Percentiles rank a stretch among this genome's conserved stretches.
Conservation (phyloP, 805 yeast species). For the Wickerhamomyces bisporus region DNA sequence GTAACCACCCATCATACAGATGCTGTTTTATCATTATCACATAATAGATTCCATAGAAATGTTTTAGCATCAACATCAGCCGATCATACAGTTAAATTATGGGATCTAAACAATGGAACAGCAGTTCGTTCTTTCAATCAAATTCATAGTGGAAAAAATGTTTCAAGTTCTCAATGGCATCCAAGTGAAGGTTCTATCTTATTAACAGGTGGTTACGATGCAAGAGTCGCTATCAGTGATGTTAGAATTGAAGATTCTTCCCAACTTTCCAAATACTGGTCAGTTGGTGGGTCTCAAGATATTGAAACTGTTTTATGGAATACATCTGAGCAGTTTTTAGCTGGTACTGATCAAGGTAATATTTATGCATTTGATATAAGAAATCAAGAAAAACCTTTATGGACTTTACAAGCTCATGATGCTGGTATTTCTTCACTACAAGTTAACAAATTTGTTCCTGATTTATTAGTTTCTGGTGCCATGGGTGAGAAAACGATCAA, state of each 20-base stretch:
- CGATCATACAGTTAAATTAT: constrained; percentile 87
- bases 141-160: constrained; percentile 74
- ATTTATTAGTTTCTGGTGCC: constrained; percentile 79
- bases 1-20: constrained; percentile 81
- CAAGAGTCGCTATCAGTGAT: constrained; percentile 76
- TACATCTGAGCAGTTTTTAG: constrained; percentile 55
- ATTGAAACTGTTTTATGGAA: constrained; percentile 79
- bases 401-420: constrained; percentile 98
- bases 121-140: constrained; percentile 73
- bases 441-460: constrained; percentile 60
- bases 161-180: constrained; percentile 88
- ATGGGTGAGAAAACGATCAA: constrained; percentile 86
- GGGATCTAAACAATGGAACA: constrained; percentile 77
- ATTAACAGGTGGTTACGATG: constrained; percentile 91
- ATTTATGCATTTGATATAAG: constrained; percentile 87
- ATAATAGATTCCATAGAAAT: constrained; percentile 75
- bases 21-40: constrained; percentile 84
- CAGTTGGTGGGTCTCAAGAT: constrained; percentile 67
- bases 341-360: constrained; percentile 89
- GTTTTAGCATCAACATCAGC: constrained; percentile 94
- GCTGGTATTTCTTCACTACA: constrained; percentile 83
- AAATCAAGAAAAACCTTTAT: constrained; percentile 58
- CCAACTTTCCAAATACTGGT: constrained; percentile 59
- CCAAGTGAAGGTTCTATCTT: constrained; percentile 58
- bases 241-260: constrained; percentile 66